phyloP scores from a whole-genome alignment of 179 eudicot genomes.

The Actinidia arguta region DNA sequence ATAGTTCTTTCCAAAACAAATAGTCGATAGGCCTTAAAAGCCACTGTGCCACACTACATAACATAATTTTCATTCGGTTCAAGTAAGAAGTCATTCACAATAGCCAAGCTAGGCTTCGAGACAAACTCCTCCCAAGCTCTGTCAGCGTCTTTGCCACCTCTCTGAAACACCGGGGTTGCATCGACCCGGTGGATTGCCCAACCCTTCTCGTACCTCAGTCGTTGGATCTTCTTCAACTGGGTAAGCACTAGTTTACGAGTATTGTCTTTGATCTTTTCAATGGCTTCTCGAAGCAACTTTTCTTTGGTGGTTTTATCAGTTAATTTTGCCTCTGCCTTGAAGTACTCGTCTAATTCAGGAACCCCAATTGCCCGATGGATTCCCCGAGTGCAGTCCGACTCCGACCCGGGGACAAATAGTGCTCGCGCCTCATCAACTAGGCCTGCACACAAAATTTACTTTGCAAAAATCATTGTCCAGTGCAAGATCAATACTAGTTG shows the following conservation, averaged over 20 bases:
- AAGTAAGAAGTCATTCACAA: constrained; percentile 18
- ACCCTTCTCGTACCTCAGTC: constrained; percentile 36
- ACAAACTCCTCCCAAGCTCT: constrained; percentile 39
- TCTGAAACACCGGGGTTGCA: constrained; percentile 45
- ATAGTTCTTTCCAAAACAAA: too few species aligned
- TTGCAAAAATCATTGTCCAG: too few species aligned
- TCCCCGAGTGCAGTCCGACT: constrained; percentile 29
- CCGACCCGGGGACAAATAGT: constrained; percentile 27
- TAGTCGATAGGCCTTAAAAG: too few species aligned
- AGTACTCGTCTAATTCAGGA: constrained; percentile 40
- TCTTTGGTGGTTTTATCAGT: constrained; percentile 29
- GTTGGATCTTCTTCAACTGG: constrained; percentile 45
- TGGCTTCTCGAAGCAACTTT: constrained; percentile 34
- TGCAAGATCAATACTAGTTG: too few species aligned
- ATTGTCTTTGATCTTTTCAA: constrained; percentile 49
- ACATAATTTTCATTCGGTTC: too few species aligned
- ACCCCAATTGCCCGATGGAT: constrained; percentile 48
- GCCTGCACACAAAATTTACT: constrained; percentile 25
- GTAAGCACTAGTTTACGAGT: constrained; percentile 42
- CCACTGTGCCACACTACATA: too few species aligned
- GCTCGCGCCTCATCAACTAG: constrained; percentile 43
- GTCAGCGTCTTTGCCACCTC: constrained; percentile 30
- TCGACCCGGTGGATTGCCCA: constrained; percentile 57
- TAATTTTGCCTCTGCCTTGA: background rate
- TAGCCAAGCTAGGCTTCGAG: constrained; percentile 22